Base-by-base conservation (phyloP, 1,284 basidiomycete species). In the Crocinoboletus sp. region DNA sequence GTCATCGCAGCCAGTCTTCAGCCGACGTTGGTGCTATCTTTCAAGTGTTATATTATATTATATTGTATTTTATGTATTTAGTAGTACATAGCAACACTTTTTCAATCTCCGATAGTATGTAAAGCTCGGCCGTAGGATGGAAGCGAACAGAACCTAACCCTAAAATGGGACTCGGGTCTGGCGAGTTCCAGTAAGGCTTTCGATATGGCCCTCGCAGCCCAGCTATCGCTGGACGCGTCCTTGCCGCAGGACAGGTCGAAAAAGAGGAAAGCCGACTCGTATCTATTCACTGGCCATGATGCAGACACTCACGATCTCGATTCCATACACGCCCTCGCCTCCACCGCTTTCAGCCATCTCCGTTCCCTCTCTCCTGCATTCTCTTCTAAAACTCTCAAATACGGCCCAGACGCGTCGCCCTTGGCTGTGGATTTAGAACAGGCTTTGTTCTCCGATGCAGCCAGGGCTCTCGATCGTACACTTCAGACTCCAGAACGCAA, bases 251-350 rank as follows among this genome's bases (percentile, higher is more conserved):
- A 88, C 52, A 74, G 80, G 46, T 79, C 80, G 10, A 67, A 62
- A 61, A 69, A 79, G 59, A 77, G 78, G 67, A 61, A 77, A 27
- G 68, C 72, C 7, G 74, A 81, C 58, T 84, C 78, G 0, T 99
- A 97, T 71, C 81, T 99, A 41, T 99, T 97, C 67, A 82, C 86
- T 19, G 77, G 84, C 19, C 73, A 77, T 45, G 86, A 92, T 47
- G 90, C 92, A 11, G 80, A 85, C 49, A 71, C 80, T 29, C 83
- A 95, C 60, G 92, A 95, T 64, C 73, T 94, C 48, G 88, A 94
- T 61, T 82, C 94, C 12, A 80, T 99, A 36, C 80, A 89, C 58
- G 82, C 89, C 0, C 77, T 99, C 12, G 94, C 79, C 10, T 69
- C 78, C 48, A 93, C 89, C 63, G 94, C 89, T 11, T 85, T 92